Conservation (phyloP, 805 yeast species). For the Pichia sporocuriosa region DNA sequence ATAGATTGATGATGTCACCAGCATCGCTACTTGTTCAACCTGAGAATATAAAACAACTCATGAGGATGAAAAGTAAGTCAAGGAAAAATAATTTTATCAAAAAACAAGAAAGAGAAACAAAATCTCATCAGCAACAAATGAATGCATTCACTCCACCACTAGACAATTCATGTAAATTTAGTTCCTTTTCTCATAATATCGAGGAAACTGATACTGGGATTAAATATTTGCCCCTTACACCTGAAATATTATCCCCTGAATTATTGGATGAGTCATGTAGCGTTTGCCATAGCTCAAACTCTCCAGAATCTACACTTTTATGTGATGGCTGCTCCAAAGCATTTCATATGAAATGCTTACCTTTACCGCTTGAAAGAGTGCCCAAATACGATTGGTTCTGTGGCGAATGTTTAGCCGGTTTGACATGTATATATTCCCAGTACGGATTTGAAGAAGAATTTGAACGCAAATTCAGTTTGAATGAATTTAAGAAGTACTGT, state of each 20-base stretch:
- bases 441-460: constrained; percentile 75
- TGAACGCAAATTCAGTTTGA: constrained; percentile 39
- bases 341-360: constrained; percentile 63
- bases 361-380: constrained; percentile 35
- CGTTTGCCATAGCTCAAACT: constrained; percentile 40
- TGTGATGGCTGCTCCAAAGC: constrained; percentile 73
- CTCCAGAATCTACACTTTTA: constrained; percentile 42
- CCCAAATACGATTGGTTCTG: constrained; percentile 75
- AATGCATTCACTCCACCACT: constrained; percentile 6
- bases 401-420: constrained; percentile 72
- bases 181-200: too few relatives aligned
- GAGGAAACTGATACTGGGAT: not conserved
- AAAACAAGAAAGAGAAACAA: not conserved
- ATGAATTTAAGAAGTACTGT: constrained; percentile 55
- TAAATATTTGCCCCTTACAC: not conserved
- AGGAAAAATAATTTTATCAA: not conserved
- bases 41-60: constrained; percentile 2
- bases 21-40: constrained; percentile 9
- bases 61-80: constrained; percentile 9
- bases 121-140: too few relatives aligned
- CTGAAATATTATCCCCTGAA: constrained; percentile 11
- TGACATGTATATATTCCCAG: constrained; percentile 47
- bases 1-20: constrained; percentile 3
- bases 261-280: constrained; percentile 18
- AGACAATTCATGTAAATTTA: not conserved